These are phyloP conservation scores for Rhizopogon roseolus DNA, from an alignment of 768 basidiomycete species.

Conservation along the genomic window DNA sequence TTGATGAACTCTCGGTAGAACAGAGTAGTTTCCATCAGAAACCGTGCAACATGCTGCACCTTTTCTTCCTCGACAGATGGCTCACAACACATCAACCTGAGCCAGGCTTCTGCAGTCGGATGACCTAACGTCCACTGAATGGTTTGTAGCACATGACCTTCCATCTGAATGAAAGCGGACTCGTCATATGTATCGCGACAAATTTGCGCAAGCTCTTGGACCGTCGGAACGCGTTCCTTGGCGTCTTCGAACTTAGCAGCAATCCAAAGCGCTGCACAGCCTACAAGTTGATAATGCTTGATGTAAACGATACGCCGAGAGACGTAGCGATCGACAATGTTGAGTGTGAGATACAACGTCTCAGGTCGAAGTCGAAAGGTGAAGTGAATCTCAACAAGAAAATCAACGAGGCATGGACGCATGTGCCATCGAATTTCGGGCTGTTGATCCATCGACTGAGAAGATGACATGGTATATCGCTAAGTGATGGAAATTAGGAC, in stretches of 20 bases:
- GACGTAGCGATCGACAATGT: slow-evolving; percentile 98
- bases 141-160: slow-evolving; percentile 92
- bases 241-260: slow-evolving; percentile 99
- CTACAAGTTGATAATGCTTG: slow-evolving; percentile 99
- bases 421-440: slow-evolving; percentile 99
- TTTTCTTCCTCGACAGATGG: slow-evolving; percentile 77
- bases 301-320: slow-evolving; percentile 98
- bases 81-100: slow-evolving; percentile 76
- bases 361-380: slow-evolving; percentile 97
- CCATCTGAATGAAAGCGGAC: slow-evolving; percentile 98
- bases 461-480: slow-evolving; percentile 86
- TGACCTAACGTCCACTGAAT: slow-evolving; percentile 97
- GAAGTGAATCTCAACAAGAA: slow-evolving; percentile 97
- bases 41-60: slow-evolving; percentile 93
- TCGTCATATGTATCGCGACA: slow-evolving; percentile 97
- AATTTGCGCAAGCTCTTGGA: slow-evolving; percentile 90
- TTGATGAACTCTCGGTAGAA: slow-evolving; percentile 96
- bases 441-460: slow-evolving; percentile 97
- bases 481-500: slow-evolving; percentile 22
- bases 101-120: slow-evolving; percentile 97
- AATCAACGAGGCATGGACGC: slow-evolving; percentile 98
- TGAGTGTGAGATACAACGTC: slow-evolving; percentile 96
- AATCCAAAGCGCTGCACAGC: slow-evolving; percentile 98
- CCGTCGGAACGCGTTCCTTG: slow-evolving; percentile 95
- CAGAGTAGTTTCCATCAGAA: slow-evolving; percentile 98